These are phyloP conservation scores for Pichia heedii DNA, from an alignment of 805 yeast species.

Conservation along the genomic window DNA sequence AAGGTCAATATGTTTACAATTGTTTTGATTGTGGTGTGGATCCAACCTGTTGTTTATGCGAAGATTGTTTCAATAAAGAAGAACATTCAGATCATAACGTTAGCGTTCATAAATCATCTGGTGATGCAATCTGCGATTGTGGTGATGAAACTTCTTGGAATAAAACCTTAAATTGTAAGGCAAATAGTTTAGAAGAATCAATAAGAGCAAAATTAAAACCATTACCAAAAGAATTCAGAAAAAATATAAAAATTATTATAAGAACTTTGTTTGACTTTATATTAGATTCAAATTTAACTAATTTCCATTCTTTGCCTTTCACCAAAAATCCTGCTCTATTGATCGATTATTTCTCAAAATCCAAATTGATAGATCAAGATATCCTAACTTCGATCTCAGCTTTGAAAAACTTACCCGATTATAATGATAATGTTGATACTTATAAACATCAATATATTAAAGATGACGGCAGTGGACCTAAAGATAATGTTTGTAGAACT, in stretches of 20 bases:
- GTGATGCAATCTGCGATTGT: conserved; percentile 63
- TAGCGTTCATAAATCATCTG: conserved; percentile 38
- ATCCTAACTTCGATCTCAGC: not conserved
- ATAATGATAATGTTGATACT: not conserved
- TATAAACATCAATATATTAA: not conserved
- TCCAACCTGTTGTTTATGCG: conserved; percentile 70
- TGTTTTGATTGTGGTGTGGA: conserved; percentile 74
- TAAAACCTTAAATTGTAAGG: conserved; percentile 39
- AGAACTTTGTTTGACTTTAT: conserved; percentile 31
- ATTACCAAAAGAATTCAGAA: conserved; percentile 15
- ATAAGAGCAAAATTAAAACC: conserved; percentile 4
- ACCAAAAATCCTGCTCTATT: not conserved
- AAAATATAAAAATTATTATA: conserved; percentile 22
- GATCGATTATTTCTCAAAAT: conserved; percentile 12
- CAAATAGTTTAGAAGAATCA: conserved; percentile 11
- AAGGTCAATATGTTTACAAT: conserved; percentile 60
- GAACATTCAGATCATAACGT: conserved; percentile 66
- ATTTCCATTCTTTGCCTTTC: conserved; percentile 22
- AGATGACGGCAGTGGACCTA: not conserved
- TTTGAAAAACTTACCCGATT: not conserved
- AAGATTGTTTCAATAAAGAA: conserved; percentile 57
- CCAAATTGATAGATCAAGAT: not conserved
- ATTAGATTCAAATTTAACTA: conserved; percentile 31
- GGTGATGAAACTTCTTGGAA: conserved; percentile 65
- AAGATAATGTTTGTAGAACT: not conserved